Evolutionary conservation across 2,329 filamentous ascomycete species (phyloP), one percentile per base, ranked within the genome.

Genomic region (Truncatella angustata): DNA sequence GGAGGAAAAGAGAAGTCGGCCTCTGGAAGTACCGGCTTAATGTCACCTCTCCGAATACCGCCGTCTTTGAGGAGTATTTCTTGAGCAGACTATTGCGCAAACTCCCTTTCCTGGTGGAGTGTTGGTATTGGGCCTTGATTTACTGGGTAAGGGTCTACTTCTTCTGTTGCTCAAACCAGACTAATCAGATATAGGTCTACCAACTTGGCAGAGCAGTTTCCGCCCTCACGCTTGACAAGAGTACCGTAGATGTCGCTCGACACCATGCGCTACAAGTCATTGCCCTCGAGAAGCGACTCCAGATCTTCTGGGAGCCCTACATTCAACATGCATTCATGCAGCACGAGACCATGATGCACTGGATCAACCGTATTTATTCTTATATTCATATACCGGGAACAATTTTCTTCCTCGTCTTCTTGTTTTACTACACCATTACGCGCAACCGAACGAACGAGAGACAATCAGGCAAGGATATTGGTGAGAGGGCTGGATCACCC

Each of bases 381-480:
- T 90, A 89, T 69, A 88, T 91, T 61, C 87, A 90, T 66, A 90
- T 90, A 53, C 87, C 87, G 1, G 87, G 86, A 12, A 90, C 86
- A 5, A 90, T 90, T 58, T 76, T 86, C 40, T 91, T 89, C 63
- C 66, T 76, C 14, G 71, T 78, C 34, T 79, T 82, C 63, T 76
- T 90, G 4, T 90, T 83, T 71, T 88, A 87, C 70, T 79, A 86
- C 64, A 89, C 85, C 43, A 88, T 84, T 21, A 85, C 82, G 6
- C 77, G 77, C 48, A 62, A 54, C 39, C 53, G 53, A 26, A 26
- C 39, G 11, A 23, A 53, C 16, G 50, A 55, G 35, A 47, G 53
- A 7, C 50, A 55, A 36, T 37, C 43, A 1, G 42, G 37, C 20
- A 53, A 53, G n/a, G 50, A 53, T 11, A 14, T 42, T 3, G 52